Percentiles rank a stretch among this genome's conserved stretches.
These are phyloP conservation scores for Castanospermum australe DNA, from an alignment of 306 rosid genomes.

Conservation along the genomic window DNA sequence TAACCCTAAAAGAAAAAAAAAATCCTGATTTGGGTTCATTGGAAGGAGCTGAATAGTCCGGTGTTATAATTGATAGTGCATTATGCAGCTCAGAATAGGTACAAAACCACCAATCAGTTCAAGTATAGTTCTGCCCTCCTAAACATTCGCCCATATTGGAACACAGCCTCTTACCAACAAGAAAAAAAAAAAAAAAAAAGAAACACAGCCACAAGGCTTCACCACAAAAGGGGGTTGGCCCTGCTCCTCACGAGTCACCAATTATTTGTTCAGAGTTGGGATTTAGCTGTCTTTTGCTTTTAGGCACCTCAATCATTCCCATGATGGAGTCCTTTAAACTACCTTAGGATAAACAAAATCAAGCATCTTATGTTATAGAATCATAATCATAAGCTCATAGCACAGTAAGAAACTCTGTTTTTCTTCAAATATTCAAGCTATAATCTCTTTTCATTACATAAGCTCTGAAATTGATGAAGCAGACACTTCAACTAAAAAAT, in stretches of 20 bases:
- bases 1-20: no score
- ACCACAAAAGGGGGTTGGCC: slow-evolving; percentile 4
- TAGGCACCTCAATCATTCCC: slow-evolving; percentile 16
- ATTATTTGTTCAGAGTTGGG: slow-evolving; percentile 17
- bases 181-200: no score
- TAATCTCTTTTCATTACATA: not conserved
- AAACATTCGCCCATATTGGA: slow-evolving; percentile 21
- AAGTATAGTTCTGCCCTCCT: not conserved
- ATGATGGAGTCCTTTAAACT: slow-evolving; percentile 8
- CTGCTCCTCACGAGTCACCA: not conserved
- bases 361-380: not conserved
- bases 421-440: not conserved
- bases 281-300: slow-evolving; percentile 22
- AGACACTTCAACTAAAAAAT: not conserved
- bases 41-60: not conserved
- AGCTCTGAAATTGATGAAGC: not conserved
- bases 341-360: not conserved
- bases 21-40: slow-evolving; percentile 1
- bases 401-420: not conserved
- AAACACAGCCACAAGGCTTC: slow-evolving; percentile 11
- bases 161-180: no score
- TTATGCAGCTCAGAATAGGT: not conserved
- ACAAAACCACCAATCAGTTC: slow-evolving; percentile 16
- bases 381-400: not conserved
- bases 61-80: not conserved